phyloP scores from a whole-genome alignment of 768 basidiomycete genomes.

The Suillus discolor region DNA sequence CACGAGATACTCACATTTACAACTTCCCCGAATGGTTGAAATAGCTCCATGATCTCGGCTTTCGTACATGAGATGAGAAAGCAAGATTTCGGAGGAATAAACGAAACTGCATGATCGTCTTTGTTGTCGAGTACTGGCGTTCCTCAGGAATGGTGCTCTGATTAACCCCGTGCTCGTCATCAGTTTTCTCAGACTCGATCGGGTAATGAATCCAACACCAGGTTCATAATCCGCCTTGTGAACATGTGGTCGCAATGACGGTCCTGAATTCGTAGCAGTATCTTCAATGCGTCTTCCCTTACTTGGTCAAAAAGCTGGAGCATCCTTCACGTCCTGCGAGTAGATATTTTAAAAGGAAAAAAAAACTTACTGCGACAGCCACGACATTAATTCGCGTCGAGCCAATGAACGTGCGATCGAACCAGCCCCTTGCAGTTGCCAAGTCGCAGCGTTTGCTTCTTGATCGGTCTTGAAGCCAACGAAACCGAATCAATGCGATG shows the following conservation, averaged over 20 bases:
- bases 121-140: constrained; percentile 36
- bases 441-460: constrained; percentile 67
- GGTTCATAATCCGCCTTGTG: constrained; percentile 45
- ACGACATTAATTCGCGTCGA: constrained; percentile 76
- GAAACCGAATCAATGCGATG: constrained; percentile 87
- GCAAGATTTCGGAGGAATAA: constrained; percentile 94
- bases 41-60: constrained; percentile 66
- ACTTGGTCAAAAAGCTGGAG: constrained; percentile 65
- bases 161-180: constrained; percentile 45
- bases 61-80: constrained; percentile 79
- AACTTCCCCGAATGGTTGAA: constrained; percentile 69
- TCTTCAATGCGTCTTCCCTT: constrained; percentile 58
- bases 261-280: background rate
- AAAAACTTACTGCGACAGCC: constrained; percentile 67
- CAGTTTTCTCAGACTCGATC: constrained; percentile 63
- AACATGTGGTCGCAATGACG: background rate
- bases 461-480: constrained; percentile 83
- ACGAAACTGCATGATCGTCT: constrained; percentile 67
- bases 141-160: constrained; percentile 7
- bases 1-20: constrained; percentile 61
- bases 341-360: constrained; percentile 12
- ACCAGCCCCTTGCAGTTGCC: constrained; percentile 84
- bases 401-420: constrained; percentile 81
- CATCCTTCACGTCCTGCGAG: constrained; percentile 65
- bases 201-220: constrained; percentile 34